A percentile compares a stretch with the other conserved stretches of the same genome.
Evolutionary conservation across 75 land plant genomes (phyloP).

Genomic region (Isoetes taiwanensis): DNA sequence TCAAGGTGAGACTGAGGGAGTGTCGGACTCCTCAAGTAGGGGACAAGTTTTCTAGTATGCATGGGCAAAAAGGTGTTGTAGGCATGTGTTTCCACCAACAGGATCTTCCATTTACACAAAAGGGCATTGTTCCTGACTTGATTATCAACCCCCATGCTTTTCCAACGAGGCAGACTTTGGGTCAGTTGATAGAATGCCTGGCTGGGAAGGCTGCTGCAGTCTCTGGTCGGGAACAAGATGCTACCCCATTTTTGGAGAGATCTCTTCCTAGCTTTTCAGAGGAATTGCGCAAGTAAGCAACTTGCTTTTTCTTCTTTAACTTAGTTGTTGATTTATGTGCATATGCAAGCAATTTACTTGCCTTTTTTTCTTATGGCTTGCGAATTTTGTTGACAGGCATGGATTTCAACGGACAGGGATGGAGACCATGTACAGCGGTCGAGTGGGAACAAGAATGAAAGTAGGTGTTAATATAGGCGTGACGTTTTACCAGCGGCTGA

Average conservation of each 20-base stretch:
- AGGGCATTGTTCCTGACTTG: conserved; percentile 88
- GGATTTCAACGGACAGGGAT: conserved; percentile 62
- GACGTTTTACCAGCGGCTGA: conserved; percentile 67
- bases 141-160: conserved; percentile 94
- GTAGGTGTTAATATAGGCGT: conserved; percentile 57
- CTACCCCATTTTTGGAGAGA: conserved; percentile 57
- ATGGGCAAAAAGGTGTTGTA: conserved; percentile 91
- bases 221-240: conserved; percentile 36
- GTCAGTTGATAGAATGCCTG: conserved; percentile 67
- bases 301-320: no score
- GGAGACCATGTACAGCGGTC: conserved; percentile 55
- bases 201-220: conserved; percentile 57
- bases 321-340: no score
- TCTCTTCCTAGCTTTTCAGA: conserved; percentile 41
- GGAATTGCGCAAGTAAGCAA: conserved; percentile 58
- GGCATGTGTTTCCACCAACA: conserved; percentile 62
- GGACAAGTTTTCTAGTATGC: conserved; percentile 93
- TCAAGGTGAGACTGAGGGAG: conserved; percentile 60
- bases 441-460: conserved; percentile 41
- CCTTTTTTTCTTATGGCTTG: no score
- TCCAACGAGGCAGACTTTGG: conserved; percentile 84
- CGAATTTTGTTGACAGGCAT: conserved; percentile 47
- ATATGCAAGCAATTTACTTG: no score
- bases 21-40: conserved; percentile 60
- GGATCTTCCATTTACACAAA: conserved; percentile 71